phyloP scores from a whole-genome alignment of 768 basidiomycete species.

The Boletus barrowsii region DNA sequence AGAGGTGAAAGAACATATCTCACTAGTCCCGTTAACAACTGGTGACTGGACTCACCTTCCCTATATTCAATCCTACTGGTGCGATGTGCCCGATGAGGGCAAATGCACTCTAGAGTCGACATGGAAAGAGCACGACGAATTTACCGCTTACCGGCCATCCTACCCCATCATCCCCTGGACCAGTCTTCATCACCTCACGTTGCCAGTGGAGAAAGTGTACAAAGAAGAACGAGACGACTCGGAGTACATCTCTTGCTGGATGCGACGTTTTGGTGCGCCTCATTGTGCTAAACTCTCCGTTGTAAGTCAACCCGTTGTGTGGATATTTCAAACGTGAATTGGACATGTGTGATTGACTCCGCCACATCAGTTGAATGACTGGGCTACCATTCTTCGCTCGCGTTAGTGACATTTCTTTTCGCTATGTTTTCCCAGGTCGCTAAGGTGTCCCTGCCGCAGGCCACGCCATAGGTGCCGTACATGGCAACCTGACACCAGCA shows the following conservation, averaged over 20 bases:
- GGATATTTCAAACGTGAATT: neutral
- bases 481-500: slow-evolving; percentile 10
- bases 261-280: neutral
- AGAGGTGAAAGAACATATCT: neutral
- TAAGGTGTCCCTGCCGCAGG: neutral
- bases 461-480: neutral
- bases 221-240: too few relatives aligned
- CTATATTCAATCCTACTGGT: too few relatives aligned
- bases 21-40: too few relatives aligned
- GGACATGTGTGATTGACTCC: neutral
- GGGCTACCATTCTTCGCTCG: slow-evolving; percentile 1
- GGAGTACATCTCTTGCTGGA: too few relatives aligned
- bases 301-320: slow-evolving; percentile 1
- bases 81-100: neutral
- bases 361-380: slow-evolving; percentile 1
- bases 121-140: too few relatives aligned
- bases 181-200: too few relatives aligned
- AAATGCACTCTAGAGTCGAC: neutral
- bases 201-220: too few relatives aligned
- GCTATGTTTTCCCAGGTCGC: neutral
- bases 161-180: too few relatives aligned
- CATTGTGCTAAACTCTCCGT: neutral
- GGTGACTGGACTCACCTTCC: too few relatives aligned
- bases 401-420: neutral
- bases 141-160: too few relatives aligned